These are phyloP conservation scores for Berberis vulgaris DNA, from an alignment of 164 flowering plant species.

Conservation along the genomic window DNA sequence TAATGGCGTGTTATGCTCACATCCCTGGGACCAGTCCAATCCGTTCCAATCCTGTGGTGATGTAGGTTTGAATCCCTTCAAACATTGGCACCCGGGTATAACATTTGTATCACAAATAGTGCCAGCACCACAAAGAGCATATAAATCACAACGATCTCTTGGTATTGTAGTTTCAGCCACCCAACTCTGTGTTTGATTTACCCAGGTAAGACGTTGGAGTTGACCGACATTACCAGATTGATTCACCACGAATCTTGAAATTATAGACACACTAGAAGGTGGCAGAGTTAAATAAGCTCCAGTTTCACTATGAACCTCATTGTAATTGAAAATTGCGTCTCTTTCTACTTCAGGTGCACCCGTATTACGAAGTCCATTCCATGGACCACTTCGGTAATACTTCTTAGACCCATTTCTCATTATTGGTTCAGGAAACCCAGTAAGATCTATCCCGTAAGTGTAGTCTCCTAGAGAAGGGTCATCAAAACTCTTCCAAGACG, in stretches of 20 bases:
- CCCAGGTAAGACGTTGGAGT: conserved; percentile 10
- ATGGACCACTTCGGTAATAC: no score
- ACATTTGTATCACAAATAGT: conserved; percentile 19
- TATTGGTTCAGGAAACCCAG: no score
- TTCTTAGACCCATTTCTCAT: no score
- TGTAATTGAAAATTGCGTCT: no score
- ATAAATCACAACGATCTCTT: conserved; percentile 19
- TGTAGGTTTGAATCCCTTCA: conserved; percentile 31
- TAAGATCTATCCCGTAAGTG: no score
- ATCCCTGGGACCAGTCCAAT: conserved; percentile 22
- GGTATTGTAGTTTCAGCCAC: not conserved
- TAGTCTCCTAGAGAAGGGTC: no score
- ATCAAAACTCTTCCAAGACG: no score
- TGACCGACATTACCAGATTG: not conserved
- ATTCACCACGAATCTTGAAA: not conserved
- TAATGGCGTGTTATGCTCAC: conserved; percentile 11
- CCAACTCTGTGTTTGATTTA: conserved; percentile 10
- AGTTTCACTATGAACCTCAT: no score
- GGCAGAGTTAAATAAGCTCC: no score
- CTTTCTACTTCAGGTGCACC: no score
- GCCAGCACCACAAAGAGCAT: conserved; percentile 26
- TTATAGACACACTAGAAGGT: not conserved
- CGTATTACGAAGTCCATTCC: no score
- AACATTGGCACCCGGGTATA: conserved; percentile 25
- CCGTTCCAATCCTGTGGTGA: conserved; percentile 14